Evolutionary conservation across 2,329 filamentous ascomycete genomes (phyloP), one percentile per base, ranked within the genome.

Genomic region (Hortaea sp.): DNA sequence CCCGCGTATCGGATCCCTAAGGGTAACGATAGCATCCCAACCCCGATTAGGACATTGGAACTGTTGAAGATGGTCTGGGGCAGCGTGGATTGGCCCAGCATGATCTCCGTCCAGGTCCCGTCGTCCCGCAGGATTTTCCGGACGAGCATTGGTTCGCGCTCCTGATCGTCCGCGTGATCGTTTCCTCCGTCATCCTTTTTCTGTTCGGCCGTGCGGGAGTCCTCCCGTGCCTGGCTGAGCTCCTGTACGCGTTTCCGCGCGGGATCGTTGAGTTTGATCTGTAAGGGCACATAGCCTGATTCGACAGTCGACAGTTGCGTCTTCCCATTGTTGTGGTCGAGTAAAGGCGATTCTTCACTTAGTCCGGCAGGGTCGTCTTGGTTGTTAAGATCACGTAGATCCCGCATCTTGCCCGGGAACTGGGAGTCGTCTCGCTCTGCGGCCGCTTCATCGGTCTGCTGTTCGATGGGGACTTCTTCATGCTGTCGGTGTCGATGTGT

Each of bases 51-150:
- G 43, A 94, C 87, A 54, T 95, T 95, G 63, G 90, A 90, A 3
- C 88, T 94, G 67, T 98, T 98, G 73, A 97, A 94, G 51, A 95
- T 78, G 5, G 90, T 97, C 69, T 97, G 90, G 0, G 88, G 88
- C 11, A 97, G 74, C 1, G 90, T 98, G n/a, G 88, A 95, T 69
- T 94, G 88, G 35, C 90, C 90, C 51, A 94, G 84, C 2, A 95
- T 82, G 2, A 90, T 78, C 55, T 90, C 77, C 46, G 95, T 79
- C 41, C 90, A 78, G 60, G 84, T 88, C 38, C 92, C 88, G 54
- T 92, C 88, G 57, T 78, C 74, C 52, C 92, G 85, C 62, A 94
- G 85, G 9, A 95, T 77, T 64, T 89, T 85, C 68, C 88, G 90
- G 44, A 95, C 82, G n/a, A 95, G 69, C 46, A 95, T 75, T 1